phyloP scores from a whole-genome alignment of 768 basidiomycete species.

The Arthromyces matolae region DNA sequence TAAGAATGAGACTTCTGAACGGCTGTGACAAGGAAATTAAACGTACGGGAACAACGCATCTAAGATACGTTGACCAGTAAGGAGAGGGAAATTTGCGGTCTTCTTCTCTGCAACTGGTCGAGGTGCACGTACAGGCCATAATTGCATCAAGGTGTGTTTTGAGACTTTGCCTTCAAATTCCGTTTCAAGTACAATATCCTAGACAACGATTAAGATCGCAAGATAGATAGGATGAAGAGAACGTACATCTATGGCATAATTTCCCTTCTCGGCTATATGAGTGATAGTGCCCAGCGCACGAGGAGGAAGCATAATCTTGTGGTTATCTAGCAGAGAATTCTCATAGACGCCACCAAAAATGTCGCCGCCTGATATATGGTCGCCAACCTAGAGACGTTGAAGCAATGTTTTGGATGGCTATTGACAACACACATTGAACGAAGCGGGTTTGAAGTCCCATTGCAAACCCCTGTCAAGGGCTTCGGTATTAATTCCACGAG shows the following conservation, averaged over 20 bases:
- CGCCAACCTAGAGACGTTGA: constrained; percentile 63
- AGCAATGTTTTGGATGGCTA: constrained; percentile 4
- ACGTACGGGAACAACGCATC: constrained; percentile 94
- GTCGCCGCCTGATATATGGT: constrained; percentile 96
- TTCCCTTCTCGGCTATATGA: constrained; percentile 89
- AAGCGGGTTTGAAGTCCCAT: constrained; percentile 92
- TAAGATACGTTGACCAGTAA: constrained; percentile 95
- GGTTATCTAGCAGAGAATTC: constrained; percentile 93
- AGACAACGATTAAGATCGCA: neutral
- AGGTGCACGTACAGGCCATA: constrained; percentile 98
- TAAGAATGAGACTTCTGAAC: neutral
- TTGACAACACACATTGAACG: constrained; percentile 57
- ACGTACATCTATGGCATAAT: constrained; percentile 85
- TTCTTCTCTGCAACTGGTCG: constrained; percentile 94
- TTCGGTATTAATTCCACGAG: constrained; percentile 97
- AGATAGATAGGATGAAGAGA: constrained; percentile 1
- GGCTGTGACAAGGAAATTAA: neutral
- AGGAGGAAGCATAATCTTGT: constrained; percentile 96
- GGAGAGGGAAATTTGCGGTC: constrained; percentile 85
- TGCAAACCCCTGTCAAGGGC: constrained; percentile 82
- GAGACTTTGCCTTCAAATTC: constrained; percentile 95
- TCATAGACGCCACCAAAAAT: constrained; percentile 95
- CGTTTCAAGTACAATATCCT: constrained; percentile 96
- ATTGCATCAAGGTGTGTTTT: constrained; percentile 93
- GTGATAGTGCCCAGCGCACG: constrained; percentile 95